Evolutionary conservation across 106 monocot species (phyloP).

Genomic region (Chionographis japonica): DNA sequence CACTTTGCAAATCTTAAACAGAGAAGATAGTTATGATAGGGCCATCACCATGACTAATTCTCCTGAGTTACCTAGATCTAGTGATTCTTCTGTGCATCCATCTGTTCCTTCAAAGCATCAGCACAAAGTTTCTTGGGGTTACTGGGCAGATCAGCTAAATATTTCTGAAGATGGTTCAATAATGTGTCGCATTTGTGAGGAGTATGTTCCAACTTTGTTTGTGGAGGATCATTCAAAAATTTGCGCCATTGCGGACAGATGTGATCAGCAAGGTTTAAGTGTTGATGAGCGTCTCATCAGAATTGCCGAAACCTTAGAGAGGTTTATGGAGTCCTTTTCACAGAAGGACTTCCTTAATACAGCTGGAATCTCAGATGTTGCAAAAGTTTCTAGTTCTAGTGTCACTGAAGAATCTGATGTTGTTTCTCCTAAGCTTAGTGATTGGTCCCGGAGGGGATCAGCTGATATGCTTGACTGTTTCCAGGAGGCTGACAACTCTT

Average conservation of each 20-base stretch:
- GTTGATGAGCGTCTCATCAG: conserved; percentile 87
- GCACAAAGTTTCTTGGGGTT: conserved; percentile 80
- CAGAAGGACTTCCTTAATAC: conserved; percentile 57
- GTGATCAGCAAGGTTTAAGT: conserved; percentile 87
- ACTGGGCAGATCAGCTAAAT: conserved; percentile 81
- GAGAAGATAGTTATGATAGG: conserved; percentile 13
- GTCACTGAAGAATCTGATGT: conserved; percentile 73
- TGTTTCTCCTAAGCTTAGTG: conserved; percentile 80
- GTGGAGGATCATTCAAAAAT: conserved; percentile 88
- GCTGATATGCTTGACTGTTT: conserved; percentile 89
- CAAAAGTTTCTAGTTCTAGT: conserved; percentile 61
- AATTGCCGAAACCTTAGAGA: conserved; percentile 86
- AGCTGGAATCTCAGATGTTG: conserved; percentile 62
- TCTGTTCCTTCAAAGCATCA: conserved; percentile 62
- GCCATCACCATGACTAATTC: conserved; percentile 21
- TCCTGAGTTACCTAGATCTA: conserved; percentile 35
- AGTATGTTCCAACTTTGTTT: conserved; percentile 84
- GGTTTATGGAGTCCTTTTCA: conserved; percentile 60
- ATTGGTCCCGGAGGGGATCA: conserved; percentile 79
- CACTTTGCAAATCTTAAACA: conserved; percentile 12
- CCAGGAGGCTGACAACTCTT: conserved; percentile 65
- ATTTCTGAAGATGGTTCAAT: conserved; percentile 77
- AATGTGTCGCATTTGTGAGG: conserved; percentile 99
- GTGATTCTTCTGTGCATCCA: conserved; percentile 44
- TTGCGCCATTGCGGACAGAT: conserved; percentile 87